phyloP scores from a whole-genome alignment of 441 rosid genomes.

The Breynia disticha region DNA sequence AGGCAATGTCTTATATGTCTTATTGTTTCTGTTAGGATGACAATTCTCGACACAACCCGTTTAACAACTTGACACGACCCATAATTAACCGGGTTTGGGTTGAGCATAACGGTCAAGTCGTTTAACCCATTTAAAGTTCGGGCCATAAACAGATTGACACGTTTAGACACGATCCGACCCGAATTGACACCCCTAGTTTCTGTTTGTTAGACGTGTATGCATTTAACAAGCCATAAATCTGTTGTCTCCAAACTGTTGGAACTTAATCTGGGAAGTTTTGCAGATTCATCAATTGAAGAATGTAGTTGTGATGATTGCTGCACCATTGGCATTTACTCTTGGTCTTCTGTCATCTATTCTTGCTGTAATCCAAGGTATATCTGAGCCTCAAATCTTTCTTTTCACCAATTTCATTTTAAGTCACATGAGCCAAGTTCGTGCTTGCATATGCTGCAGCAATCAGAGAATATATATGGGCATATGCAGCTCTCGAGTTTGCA shows the following conservation, averaged over 20 bases:
- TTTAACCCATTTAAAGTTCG: too few relatives aligned
- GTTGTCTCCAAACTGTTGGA: too few relatives aligned
- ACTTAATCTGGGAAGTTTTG: conserved; percentile 9
- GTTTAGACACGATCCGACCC: too few relatives aligned
- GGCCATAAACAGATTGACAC: too few relatives aligned
- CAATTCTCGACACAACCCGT: too few relatives aligned
- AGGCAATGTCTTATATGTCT: not conserved
- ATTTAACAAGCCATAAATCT: too few relatives aligned
- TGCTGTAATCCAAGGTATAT: conserved; percentile 59
- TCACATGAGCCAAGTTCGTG: conserved; percentile 2
- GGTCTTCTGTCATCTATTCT: conserved; percentile 71
- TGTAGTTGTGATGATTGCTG: conserved; percentile 61
- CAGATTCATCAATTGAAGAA: conserved; percentile 58
- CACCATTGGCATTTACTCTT: conserved; percentile 72
- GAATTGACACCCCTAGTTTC: too few relatives aligned
- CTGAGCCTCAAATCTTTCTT: conserved; percentile 11
- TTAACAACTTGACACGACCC: too few relatives aligned
- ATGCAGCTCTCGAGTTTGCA: conserved; percentile 90
- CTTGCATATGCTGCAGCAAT: conserved; percentile 50
- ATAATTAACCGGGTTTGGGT: too few relatives aligned
- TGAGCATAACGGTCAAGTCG: too few relatives aligned
- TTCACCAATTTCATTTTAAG: not conserved
- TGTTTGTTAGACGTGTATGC: too few relatives aligned
- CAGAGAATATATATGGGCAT: conserved; percentile 88
- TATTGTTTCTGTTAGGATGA: not conserved